A percentile compares a stretch with the other conserved stretches of the same genome.
These are phyloP conservation scores for Neonectria magnoliae DNA, from an alignment of 2,329 filamentous ascomycete species.

Conservation along the genomic window DNA sequence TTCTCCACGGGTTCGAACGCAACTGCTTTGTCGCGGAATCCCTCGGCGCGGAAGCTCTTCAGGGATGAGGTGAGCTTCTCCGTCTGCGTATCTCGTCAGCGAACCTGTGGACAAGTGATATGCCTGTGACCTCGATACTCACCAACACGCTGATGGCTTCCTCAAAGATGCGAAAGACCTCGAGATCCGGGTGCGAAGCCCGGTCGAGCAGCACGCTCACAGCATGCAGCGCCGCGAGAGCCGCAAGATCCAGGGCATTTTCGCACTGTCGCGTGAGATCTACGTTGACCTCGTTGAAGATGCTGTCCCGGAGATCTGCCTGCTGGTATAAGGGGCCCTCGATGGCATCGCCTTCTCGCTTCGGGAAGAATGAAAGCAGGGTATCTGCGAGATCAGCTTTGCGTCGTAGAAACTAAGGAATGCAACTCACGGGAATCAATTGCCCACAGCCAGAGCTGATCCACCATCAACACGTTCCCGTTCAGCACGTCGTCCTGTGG, in stretches of 20 bases:
- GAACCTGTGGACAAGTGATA: accelerated
- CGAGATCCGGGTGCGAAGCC: conserved; percentile 68
- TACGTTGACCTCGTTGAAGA: conserved; percentile 73
- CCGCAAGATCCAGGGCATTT: conserved; percentile 69
- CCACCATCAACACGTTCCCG: conserved; percentile 72
- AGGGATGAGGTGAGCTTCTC: conserved; percentile 71
- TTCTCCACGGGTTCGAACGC: conserved; percentile 54
- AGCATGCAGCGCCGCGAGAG: conserved; percentile 69
- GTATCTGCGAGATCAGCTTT: conserved; percentile 51
- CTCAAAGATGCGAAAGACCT: conserved; percentile 73
- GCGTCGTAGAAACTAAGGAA: accelerated
- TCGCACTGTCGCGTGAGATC: conserved; percentile 71
- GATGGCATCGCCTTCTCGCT: conserved; percentile 62
- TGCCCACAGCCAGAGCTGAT: conserved; percentile 72
- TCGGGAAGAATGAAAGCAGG: conserved; percentile 64
- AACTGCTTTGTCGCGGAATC: conserved; percentile 58
- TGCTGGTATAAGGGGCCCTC: conserved; percentile 68
- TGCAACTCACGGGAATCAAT: conserved; percentile 60
- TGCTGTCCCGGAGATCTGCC: conserved; percentile 69
- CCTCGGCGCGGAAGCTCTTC: conserved; percentile 68
- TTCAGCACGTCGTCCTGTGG: conserved; percentile 55
- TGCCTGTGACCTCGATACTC: conserved; percentile 17
- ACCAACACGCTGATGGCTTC: conserved; percentile 72
- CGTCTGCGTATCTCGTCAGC: conserved; percentile 52
- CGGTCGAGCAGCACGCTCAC: conserved; percentile 70